phyloP scores from a whole-genome alignment of 1,284 basidiomycete species.

The Ustilago nuda region DNA sequence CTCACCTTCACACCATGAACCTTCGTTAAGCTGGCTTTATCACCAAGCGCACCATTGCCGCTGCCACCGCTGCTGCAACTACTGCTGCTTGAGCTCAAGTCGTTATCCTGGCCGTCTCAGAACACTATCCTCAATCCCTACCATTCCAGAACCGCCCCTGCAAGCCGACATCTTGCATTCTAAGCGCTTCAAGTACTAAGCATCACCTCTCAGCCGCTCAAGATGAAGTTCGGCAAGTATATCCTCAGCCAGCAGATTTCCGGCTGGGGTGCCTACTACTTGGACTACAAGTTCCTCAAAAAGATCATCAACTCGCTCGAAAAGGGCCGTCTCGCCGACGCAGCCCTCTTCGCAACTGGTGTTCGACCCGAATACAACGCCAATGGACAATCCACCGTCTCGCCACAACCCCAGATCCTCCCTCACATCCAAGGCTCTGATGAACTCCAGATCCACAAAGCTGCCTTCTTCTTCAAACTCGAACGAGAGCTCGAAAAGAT shows the following conservation, averaged over 20 bases:
- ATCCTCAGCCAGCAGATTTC: constrained; percentile 96
- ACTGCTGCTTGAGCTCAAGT: background rate
- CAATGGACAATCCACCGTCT: constrained; percentile 26
- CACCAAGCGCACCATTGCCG: background rate
- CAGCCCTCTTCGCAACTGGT: constrained; percentile 85
- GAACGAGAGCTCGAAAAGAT: constrained; percentile 99
- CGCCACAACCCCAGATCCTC: constrained; percentile 55
- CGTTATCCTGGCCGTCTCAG: background rate
- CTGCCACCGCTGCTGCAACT: background rate
- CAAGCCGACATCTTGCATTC: background rate
- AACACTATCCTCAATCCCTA: background rate
- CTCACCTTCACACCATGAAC: constrained; percentile 9
- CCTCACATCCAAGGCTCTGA: constrained; percentile 56
- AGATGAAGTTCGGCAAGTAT: constrained; percentile 91
- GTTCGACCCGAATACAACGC: constrained; percentile 74
- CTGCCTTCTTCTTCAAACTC: constrained; percentile 98
- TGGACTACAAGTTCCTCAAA: constrained; percentile 98
- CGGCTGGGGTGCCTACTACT: constrained; percentile 94
- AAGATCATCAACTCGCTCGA: constrained; percentile 99
- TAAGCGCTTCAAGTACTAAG: no score
- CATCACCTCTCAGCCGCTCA: background rate
- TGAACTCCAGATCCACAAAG: constrained; percentile 80
- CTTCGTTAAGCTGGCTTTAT: constrained; percentile 1
- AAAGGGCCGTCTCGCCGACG: constrained; percentile 88
- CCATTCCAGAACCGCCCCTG: background rate